These are phyloP conservation scores for Hypoxylon sp. DNA, from an alignment of 2,329 filamentous ascomycete genomes.

Conservation along the genomic window DNA sequence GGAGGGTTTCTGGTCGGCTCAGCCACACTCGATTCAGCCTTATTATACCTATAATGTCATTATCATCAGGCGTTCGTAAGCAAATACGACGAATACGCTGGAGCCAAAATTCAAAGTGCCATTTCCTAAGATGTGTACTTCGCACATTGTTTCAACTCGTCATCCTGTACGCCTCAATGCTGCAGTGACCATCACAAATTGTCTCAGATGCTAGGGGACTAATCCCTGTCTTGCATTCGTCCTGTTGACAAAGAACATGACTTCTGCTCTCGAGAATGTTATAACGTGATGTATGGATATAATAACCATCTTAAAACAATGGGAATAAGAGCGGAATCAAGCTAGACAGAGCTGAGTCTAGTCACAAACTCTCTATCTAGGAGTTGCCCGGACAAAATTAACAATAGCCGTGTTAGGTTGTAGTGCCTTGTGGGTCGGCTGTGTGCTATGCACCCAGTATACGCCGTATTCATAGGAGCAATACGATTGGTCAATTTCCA, in stretches of 20 bases:
- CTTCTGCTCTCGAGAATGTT: not conserved
- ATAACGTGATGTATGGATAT: not conserved
- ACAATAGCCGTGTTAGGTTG: not conserved
- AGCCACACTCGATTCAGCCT: constrained; percentile 7
- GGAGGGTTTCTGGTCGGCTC: not conserved
- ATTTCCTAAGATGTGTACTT: constrained; percentile 12
- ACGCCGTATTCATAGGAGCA: constrained; percentile 39
- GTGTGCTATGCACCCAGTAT: constrained; percentile 3
- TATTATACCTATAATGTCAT: not conserved
- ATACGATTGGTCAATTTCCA: constrained; percentile 43
- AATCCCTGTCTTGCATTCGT: not conserved
- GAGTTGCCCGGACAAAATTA: not conserved
- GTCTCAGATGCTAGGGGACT: not conserved
- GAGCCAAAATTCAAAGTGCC: not conserved
- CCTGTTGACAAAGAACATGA: not conserved
- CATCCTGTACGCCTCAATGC: not conserved
- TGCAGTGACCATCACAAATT: not conserved
- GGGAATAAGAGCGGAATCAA: not conserved
- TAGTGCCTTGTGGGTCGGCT: constrained; percentile 4
- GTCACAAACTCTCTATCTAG: not conserved
- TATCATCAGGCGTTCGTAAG: not conserved
- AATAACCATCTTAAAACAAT: not conserved
- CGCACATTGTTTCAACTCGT: constrained; percentile 16
- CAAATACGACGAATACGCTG: constrained; percentile 14
- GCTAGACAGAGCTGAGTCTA: not conserved